Evolutionary conservation across 148 eudicot genomes (phyloP).

Genomic region (Mesembryanthemum crystallinum): DNA sequence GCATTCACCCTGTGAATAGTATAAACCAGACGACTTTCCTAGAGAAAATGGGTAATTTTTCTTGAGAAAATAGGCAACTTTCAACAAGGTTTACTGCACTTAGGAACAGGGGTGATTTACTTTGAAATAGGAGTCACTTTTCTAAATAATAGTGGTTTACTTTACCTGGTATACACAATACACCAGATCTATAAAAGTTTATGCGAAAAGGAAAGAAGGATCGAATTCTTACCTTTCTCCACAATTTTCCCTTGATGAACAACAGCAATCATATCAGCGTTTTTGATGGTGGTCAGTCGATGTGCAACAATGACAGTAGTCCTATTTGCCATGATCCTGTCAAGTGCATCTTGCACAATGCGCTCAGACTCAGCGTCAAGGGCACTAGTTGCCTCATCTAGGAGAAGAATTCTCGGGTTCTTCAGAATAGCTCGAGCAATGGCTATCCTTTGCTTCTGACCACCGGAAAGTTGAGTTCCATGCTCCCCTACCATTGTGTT

Average conservation of each 20-base stretch:
- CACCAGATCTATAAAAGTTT: not conserved
- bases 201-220: not conserved
- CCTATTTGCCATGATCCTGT: slow-evolving; percentile 60
- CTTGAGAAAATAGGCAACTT: too few species aligned
- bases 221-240: slow-evolving; percentile 55
- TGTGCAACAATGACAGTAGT: slow-evolving; percentile 89
- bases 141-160: too few species aligned
- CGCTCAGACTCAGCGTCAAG: slow-evolving; percentile 88
- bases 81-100: too few species aligned
- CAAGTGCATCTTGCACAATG: slow-evolving; percentile 79
- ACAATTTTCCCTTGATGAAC: slow-evolving; percentile 70
- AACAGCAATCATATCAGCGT: slow-evolving; percentile 75
- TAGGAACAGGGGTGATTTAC: too few species aligned
- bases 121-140: too few species aligned
- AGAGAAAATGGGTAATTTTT: too few species aligned
- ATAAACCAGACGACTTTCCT: too few species aligned
- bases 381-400: slow-evolving; percentile 94
- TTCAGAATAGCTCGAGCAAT: slow-evolving; percentile 82
- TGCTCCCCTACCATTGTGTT: slow-evolving; percentile 88
- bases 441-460: slow-evolving; percentile 91
- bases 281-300: slow-evolving; percentile 70
- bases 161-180: too few species aligned
- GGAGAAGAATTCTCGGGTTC: slow-evolving; percentile 72
- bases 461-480: slow-evolving; percentile 86
- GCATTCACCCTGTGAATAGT: too few species aligned